phyloP scores from a whole-genome alignment of 2,329 filamentous ascomycete genomes.

The Endoconidiophora laricicola region DNA sequence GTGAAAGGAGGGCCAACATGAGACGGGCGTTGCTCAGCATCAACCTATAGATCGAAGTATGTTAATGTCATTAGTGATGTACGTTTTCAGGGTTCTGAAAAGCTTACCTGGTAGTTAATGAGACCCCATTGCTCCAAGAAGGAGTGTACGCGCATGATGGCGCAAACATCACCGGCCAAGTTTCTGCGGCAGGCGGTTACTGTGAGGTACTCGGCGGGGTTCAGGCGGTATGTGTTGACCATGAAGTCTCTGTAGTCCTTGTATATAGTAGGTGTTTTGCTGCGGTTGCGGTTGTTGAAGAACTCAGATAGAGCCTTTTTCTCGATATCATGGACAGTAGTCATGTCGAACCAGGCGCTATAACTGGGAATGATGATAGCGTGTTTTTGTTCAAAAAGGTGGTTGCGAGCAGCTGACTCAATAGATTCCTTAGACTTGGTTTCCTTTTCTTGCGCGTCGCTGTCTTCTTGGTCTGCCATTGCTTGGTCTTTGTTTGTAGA shows the following conservation, averaged over 20 bases:
- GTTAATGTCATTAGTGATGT: background rate
- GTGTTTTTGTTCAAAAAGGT: conserved; percentile 85
- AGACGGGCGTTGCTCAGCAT: conserved; percentile 85
- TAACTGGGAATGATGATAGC: conserved; percentile 95
- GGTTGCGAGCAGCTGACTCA: conserved; percentile 76
- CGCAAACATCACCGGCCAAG: conserved; percentile 90
- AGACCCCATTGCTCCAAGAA: conserved; percentile 98
- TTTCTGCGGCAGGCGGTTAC: conserved; percentile 93
- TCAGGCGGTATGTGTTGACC: conserved; percentile 97
- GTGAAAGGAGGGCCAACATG: conserved; percentile 94
- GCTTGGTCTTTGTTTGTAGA: conserved; percentile 26
- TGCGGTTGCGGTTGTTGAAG: conserved; percentile 95
- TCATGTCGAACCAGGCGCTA: conserved; percentile 98
- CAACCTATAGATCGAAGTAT: conserved; percentile 44
- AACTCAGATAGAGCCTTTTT: conserved; percentile 92
- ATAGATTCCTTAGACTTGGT: conserved; percentile 63
- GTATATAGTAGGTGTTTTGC: conserved; percentile 93
- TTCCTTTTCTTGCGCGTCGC: conserved; percentile 35
- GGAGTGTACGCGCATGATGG: conserved; percentile 95
- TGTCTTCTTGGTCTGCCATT: conserved; percentile 32
- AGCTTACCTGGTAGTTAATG: conserved; percentile 86
- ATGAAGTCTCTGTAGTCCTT: conserved; percentile 99
- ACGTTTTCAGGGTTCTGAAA: background rate
- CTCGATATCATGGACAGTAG: conserved; percentile 75
- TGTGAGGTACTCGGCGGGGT: conserved; percentile 89